Conservation (phyloP, 495 filamentous ascomycete species). For the Rusavskia elegans region DNA sequence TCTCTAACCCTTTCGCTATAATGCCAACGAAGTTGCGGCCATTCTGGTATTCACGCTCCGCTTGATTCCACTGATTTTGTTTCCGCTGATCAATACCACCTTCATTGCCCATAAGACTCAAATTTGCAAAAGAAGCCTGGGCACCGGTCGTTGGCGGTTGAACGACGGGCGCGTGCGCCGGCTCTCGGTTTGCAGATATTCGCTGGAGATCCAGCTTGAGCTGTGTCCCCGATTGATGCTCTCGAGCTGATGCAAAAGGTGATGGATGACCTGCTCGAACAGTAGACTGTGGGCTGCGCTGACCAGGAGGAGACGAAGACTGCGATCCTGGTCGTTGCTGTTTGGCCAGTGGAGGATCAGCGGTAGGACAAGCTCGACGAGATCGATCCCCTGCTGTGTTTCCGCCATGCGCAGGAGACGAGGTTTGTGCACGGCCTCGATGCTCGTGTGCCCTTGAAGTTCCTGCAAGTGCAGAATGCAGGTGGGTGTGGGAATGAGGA, state of each 20-base stretch:
- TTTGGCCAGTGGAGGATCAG: slow-evolving; percentile 6
- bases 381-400: background rate
- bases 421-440: background rate
- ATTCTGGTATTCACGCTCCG: slow-evolving; percentile 5
- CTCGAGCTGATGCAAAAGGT: slow-evolving; percentile 13
- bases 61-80: slow-evolving; percentile 5
- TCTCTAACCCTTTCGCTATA: background rate
- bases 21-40: slow-evolving; percentile 2
- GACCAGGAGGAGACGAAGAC: background rate
- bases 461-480: slow-evolving; percentile 6
- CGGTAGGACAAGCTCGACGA: slow-evolving; percentile 10
- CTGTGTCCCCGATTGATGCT: slow-evolving; percentile 12
- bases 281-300: background rate
- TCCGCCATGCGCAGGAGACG: background rate
- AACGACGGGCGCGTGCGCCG: background rate
- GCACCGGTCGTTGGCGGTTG: slow-evolving; percentile 3
- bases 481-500: slow-evolving; percentile 10
- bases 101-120: background rate
- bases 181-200: slow-evolving; percentile 7
- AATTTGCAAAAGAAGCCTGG: background rate
- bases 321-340: background rate
- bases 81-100: slow-evolving; percentile 5
- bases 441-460: slow-evolving; percentile 1
- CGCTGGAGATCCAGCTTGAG: slow-evolving; percentile 14
- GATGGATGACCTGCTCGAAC: background rate